These are phyloP conservation scores for Colletotrichum coccodes DNA, from an alignment of 2,329 filamentous ascomycete genomes.

Conservation along the genomic window DNA sequence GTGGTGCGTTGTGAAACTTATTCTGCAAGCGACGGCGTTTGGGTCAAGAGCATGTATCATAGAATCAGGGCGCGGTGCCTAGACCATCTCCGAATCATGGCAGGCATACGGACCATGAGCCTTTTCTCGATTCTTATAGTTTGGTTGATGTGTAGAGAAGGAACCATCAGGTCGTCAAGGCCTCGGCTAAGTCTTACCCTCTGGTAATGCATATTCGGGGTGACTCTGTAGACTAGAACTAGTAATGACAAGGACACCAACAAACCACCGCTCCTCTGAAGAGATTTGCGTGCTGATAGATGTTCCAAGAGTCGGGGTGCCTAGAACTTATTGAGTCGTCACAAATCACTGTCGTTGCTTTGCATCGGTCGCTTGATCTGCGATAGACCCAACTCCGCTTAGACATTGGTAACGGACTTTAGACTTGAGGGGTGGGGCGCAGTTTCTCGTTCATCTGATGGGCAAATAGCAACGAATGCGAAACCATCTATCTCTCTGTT, in stretches of 20 bases:
- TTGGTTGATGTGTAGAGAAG: not conserved
- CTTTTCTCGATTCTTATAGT: not conserved
- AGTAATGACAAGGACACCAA: not conserved
- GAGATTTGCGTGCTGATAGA: not conserved
- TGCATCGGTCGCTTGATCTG: not conserved
- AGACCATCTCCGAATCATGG: not conserved
- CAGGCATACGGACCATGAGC: not conserved
- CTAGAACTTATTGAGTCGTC: not conserved
- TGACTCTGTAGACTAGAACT: not conserved
- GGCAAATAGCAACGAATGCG: not conserved
- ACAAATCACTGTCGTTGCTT: not conserved
- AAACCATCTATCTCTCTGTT: not conserved
- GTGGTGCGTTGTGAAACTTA: not conserved
- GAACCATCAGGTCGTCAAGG: not conserved
- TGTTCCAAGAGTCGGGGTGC: not conserved
- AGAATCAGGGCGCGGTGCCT: not conserved
- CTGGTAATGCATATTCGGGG: not conserved
- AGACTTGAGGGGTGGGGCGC: not conserved
- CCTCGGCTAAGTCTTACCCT: not conserved
- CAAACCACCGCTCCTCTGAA: not conserved
- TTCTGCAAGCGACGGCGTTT: slow-evolving; percentile 26
- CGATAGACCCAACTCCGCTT: not conserved
- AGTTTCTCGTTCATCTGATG: slow-evolving; percentile 16
- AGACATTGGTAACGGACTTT: not conserved
- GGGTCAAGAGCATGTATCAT: not conserved